Evolutionary conservation across 2,329 filamentous ascomycete species (phyloP).

Genomic region (Acephala macrosclerotiorum): DNA sequence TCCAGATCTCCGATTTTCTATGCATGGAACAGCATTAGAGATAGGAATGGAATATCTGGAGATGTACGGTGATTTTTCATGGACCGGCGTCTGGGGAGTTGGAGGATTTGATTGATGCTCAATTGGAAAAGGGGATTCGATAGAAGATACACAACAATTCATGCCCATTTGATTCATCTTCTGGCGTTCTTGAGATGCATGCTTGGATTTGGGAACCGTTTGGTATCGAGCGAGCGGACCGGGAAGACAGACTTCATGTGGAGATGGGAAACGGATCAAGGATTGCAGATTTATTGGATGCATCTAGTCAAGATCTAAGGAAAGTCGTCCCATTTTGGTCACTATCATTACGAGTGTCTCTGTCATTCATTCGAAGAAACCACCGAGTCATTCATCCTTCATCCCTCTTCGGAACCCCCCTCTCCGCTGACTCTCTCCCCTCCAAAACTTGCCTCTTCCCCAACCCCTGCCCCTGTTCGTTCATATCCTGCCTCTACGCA

Average conservation of each 20-base stretch:
- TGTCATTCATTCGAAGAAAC: not conserved
- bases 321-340: not conserved
- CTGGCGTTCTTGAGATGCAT: not conserved
- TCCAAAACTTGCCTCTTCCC: no score
- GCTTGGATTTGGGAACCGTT: not conserved
- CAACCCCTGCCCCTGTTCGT: no score
- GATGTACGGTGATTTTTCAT: conserved; percentile 1
- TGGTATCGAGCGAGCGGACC: no score
- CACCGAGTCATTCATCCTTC: not conserved
- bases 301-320: not conserved
- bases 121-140: conserved; percentile 2
- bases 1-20: not conserved
- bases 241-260: no score
- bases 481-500: no score
- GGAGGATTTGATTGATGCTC: conserved; percentile 4
- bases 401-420: not conserved
- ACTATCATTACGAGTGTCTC: not conserved
- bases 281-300: not conserved
- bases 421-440: not conserved
- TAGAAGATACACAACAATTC: conserved; percentile 10
- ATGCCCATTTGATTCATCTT: conserved; percentile 1
- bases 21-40: conserved; percentile 9
- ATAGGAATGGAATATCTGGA: conserved; percentile 1
- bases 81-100: conserved; percentile 2
- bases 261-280: not conserved